phyloP scores from a whole-genome alignment of 2,329 filamentous ascomycete genomes.

The Alternaria metachromatica region DNA sequence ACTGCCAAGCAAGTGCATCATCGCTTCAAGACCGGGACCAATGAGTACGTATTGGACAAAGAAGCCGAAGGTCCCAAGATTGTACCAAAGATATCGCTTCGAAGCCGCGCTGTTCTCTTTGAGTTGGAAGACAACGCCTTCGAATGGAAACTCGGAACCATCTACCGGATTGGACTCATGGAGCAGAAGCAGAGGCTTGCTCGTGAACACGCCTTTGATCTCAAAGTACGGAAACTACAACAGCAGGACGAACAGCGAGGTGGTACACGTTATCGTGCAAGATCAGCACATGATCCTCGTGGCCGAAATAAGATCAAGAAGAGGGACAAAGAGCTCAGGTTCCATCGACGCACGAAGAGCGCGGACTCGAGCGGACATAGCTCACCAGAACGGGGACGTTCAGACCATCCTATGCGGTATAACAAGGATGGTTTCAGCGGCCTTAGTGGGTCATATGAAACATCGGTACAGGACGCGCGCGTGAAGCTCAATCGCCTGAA shows the following conservation, averaged over 20 bases:
- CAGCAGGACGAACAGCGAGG: conserved; percentile 61
- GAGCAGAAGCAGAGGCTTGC: conserved; percentile 91
- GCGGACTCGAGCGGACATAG: conserved; percentile 33
- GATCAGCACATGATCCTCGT: conserved; percentile 55
- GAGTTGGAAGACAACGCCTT: conserved; percentile 96
- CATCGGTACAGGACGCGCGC: conserved; percentile 78
- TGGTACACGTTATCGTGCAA: conserved; percentile 59
- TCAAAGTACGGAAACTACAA: conserved; percentile 87
- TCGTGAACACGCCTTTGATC: conserved; percentile 84
- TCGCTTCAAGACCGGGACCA: conserved; percentile 84
- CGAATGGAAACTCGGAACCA: conserved; percentile 95
- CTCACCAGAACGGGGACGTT: conserved; percentile 34
- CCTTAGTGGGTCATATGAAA: conserved; percentile 73
- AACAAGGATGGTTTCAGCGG: conserved; percentile 78
- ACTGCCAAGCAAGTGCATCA: conserved; percentile 90
- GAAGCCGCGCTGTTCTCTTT: conserved; percentile 82
- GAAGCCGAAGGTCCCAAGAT: conserved; percentile 83
- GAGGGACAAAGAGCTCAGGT: conserved; percentile 38
- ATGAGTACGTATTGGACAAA: conserved; percentile 88
- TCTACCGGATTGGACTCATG: conserved; percentile 85
- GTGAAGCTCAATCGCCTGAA: conserved; percentile 80
- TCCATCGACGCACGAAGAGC: conserved; percentile 51
- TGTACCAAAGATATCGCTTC: conserved; percentile 83
- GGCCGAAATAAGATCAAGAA: conserved; percentile 49
- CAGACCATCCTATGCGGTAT: conserved; percentile 67